A percentile compares a stretch with the other conserved stretches of the same genome.
These are phyloP conservation scores for Paracorniculantispora psalliotae DNA, from an alignment of 2,329 filamentous ascomycete genomes.

Conservation along the genomic window DNA sequence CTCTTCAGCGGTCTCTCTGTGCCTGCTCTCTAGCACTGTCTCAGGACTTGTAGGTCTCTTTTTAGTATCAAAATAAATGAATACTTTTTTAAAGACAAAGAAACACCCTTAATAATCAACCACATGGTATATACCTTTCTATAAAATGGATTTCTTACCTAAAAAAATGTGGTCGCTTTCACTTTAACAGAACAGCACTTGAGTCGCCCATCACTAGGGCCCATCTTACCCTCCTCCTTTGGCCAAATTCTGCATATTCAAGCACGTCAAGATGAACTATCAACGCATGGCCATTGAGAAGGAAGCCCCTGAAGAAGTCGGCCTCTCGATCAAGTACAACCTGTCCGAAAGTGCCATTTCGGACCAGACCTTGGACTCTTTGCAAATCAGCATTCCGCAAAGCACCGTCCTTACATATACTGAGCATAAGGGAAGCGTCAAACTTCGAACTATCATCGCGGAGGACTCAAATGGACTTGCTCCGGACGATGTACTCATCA, in stretches of 20 bases:
- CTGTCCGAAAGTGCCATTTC: slow-evolving; percentile 22
- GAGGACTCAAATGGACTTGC: slow-evolving; percentile 12
- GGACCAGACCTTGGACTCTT: slow-evolving; percentile 18
- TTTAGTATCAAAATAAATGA: too few relatives aligned
- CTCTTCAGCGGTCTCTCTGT: too few relatives aligned
- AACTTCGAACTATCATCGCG: slow-evolving; percentile 17
- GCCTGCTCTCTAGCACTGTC: too few relatives aligned
- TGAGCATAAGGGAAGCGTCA: slow-evolving; percentile 12
- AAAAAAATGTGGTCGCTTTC: too few relatives aligned
- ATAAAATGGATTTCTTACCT: too few relatives aligned
- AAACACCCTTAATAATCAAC: too few relatives aligned
- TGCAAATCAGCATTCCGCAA: slow-evolving; percentile 11
- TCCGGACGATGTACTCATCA: slow-evolving; percentile 20
- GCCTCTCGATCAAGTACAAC: slow-evolving; percentile 21
- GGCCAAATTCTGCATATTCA: not conserved
- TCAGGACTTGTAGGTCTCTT: too few relatives aligned
- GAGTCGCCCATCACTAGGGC: too few relatives aligned
- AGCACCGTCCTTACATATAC: not conserved
- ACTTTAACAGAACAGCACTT: too few relatives aligned
- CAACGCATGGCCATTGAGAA: slow-evolving; percentile 23
- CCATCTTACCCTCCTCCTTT: not conserved
- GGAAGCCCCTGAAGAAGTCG: slow-evolving; percentile 22
- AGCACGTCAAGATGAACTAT: slow-evolving; percentile 22
- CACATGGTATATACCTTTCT: too few relatives aligned
- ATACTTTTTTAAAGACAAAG: too few relatives aligned